Conservation (phyloP, 2,329 filamentous ascomycete species). For the Penicillium sp. region DNA sequence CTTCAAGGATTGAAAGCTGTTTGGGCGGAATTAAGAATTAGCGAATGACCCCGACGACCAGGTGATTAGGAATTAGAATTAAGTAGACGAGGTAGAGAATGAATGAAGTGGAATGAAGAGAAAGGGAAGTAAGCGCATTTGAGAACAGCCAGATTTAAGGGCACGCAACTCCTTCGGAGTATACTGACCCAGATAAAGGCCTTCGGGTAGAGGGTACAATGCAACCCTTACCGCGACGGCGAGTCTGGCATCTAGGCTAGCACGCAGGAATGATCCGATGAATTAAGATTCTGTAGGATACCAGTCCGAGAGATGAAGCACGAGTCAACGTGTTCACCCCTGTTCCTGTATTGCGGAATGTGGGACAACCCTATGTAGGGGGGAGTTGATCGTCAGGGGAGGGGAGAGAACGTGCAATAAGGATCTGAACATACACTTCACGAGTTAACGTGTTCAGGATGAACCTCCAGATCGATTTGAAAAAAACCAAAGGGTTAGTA, state of each 20-base stretch:
- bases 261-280: slow-evolving; percentile 43
- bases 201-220: slow-evolving; percentile 42
- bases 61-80: slow-evolving; percentile 4
- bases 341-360: slow-evolving; percentile 40
- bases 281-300: slow-evolving; percentile 36
- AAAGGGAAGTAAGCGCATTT: slow-evolving; percentile 6
- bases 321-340: slow-evolving; percentile 51
- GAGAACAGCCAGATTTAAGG: slow-evolving; percentile 18
- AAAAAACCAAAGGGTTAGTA: slow-evolving; percentile 24
- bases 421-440: slow-evolving; percentile 36
- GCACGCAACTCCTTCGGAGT: slow-evolving; percentile 27
- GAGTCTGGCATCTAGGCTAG: slow-evolving; percentile 48
- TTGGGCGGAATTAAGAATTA: slow-evolving; percentile 30
- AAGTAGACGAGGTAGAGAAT: slow-evolving; percentile 8
- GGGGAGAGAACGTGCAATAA: slow-evolving; percentile 27
- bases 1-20: slow-evolving; percentile 35
- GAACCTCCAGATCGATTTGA: slow-evolving; percentile 21
- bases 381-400: slow-evolving; percentile 39
- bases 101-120: slow-evolving; percentile 3
- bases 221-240: slow-evolving; percentile 46
- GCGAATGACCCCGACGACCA: slow-evolving; percentile 10
- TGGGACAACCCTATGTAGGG: slow-evolving; percentile 43
- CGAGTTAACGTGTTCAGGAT: slow-evolving; percentile 29
- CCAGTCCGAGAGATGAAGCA: slow-evolving; percentile 43
- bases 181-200: slow-evolving; percentile 46